Evolutionary conservation across 331 rosid species (phyloP), one percentile per base, ranked within the genome.

Genomic region (Cydonia oblonga): DNA sequence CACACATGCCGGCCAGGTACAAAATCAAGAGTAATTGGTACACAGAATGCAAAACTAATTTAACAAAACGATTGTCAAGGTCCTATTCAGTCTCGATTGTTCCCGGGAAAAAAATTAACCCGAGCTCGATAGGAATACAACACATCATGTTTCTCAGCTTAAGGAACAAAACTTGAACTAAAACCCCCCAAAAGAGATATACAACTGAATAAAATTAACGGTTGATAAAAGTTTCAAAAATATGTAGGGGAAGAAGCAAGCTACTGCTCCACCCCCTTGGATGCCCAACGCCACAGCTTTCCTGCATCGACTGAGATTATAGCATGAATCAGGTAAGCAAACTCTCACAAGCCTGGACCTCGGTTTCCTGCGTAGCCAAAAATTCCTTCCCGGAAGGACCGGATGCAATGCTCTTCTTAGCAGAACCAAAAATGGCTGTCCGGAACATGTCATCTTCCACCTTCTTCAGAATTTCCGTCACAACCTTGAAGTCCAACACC

Each of bases 401-500:
- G 12, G 86, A 83, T 32, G 69, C 74, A 68, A 91, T 29, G 20
- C 81, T 81, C 84, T 71, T 64, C 76, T 71, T 4, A 0, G 77
- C 88, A 20, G 87, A 76, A 3, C 83, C 86, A 51, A 89, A 75
- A 60, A 95, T 59, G n/a, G 80, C 76, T 58, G 72, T 83, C 83
- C 73, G 88, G 81, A 83, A 87, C 73, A 54, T 24, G 68, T 81
- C 90, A 30, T 90, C 86, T 19, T 85, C 87, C 70, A 95, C 87
- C 86, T 89, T 91, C 85, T 81, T 68, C 24, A 95, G 87, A 61
- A 82, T 77, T 78, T 95, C 90, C 58, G 28, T 77, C 72, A 84
- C 84, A 75, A 91, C 91, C 82, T 88, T 92, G 12, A 89, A 86
- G 71, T 95, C 91, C 78, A 91, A 80, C 58, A 82, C 81, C 67